Evolutionary conservation across 164 flowering plant species (phyloP).

Genomic region (Taxillus chinensis): DNA sequence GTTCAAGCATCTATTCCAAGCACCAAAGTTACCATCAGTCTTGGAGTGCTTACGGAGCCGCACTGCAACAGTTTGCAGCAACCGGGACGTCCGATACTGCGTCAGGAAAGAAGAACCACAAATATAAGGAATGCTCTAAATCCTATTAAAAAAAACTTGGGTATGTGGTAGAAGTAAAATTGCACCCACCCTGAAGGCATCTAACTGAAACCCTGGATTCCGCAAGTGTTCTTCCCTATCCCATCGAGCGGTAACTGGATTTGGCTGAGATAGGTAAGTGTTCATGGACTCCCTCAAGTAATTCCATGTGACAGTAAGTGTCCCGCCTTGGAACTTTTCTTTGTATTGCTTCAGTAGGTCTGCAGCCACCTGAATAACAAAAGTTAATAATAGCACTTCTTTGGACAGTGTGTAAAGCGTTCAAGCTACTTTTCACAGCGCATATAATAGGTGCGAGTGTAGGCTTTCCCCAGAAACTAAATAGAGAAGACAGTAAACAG

Average conservation of each 20-base stretch:
- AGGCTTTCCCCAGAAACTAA: background rate
- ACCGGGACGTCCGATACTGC: slow-evolving; percentile 90
- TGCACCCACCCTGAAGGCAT: slow-evolving; percentile 81
- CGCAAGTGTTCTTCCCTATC: slow-evolving; percentile 88
- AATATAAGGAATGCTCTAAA: background rate
- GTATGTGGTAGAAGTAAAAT: background rate
- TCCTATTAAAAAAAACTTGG: background rate
- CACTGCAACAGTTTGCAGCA: slow-evolving; percentile 78
- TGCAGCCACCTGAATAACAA: slow-evolving; percentile 57
- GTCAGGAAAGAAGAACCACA: slow-evolving; percentile 7
- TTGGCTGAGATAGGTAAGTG: slow-evolving; percentile 81
- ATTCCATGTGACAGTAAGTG: slow-evolving; percentile 84
- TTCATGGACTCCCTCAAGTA: slow-evolving; percentile 89
- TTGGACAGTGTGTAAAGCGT: no score
- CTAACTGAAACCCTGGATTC: slow-evolving; percentile 86
- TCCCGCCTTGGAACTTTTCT: slow-evolving; percentile 85
- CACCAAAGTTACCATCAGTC: slow-evolving; percentile 83
- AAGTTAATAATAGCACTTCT: background rate
- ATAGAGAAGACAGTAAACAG: background rate
- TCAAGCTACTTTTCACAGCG: no score
- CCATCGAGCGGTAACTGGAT: slow-evolving; percentile 91
- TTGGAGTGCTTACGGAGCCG: slow-evolving; percentile 78
- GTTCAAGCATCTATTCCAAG: slow-evolving; percentile 97
- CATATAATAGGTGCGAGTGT: background rate
- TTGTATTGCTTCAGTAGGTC: slow-evolving; percentile 83